Base-by-base conservation (phyloP, 2,329 filamentous ascomycete genomes). In the Sphaerulina populicola region DNA sequence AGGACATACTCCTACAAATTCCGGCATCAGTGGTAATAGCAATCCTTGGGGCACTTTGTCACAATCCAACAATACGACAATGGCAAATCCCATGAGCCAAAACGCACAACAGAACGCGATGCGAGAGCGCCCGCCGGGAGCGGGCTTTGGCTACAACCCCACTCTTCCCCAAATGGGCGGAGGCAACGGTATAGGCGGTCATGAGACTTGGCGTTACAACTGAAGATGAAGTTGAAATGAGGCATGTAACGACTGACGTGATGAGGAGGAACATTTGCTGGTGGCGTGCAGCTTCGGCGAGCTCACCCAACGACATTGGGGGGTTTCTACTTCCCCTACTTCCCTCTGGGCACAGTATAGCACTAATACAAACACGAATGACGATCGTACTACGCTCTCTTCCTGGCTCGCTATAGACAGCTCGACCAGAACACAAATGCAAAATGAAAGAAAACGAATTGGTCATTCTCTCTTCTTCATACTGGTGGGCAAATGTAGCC, bases 141-240 rank as follows among this genome's bases (percentile, higher is more conserved):
- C 52, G 40, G 46, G 53, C 41, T 57, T 54, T 23, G 51, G 53
- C 9, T 59, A 59, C 6, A 59, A 56, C 31, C 61, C 63, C 4
- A 63, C 60, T 57, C 55, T 64, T 36, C 63, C 63, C 21, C 62
- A 64, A 47, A 65, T 65, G 63, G 54, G 59, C 23, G 46, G 46
- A 14, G 46, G 38, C 15, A 43, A 43, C 12, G 39, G 39, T 7
- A 3, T 41, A 7, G 39, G 39, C 18, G 51, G 53, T 9, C 48
- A 60, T 40, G 61, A 63, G 51, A 60, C 60, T 42, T 63, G 58
- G 58, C 55, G 58, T 30, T 62, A 62, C 39, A 59, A 62, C 21
- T 61, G 50, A 52, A 27, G 7, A 44, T 35, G 14, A 8, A 21
- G 15, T 5, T 41, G 39, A 27, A 15, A 41, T 12, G 39, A 41